A percentile compares a stretch with the other conserved stretches of the same genome.
These are phyloP conservation scores for Neocatenulostroma microsporum DNA, from an alignment of 2,329 filamentous ascomycete genomes.

Conservation along the genomic window DNA sequence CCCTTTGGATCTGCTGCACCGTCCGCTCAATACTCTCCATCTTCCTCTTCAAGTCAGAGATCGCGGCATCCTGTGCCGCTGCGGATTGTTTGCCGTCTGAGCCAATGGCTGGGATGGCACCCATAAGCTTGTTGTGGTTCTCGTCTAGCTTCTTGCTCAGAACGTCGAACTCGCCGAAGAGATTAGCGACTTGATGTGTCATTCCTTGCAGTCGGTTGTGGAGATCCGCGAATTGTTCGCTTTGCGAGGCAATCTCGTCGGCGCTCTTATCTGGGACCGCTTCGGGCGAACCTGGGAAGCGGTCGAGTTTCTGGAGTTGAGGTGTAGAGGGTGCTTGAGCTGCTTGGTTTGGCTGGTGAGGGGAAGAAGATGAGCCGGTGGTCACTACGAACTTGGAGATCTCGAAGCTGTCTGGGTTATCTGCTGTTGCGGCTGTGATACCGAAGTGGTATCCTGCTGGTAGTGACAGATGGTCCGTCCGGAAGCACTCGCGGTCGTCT, in stretches of 20 bases:
- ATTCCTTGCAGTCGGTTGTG: slow-evolving; percentile 73
- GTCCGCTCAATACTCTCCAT: slow-evolving; percentile 43
- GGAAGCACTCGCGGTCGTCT: slow-evolving; percentile 75
- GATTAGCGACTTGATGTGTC: slow-evolving; percentile 58
- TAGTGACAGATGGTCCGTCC: slow-evolving; percentile 66
- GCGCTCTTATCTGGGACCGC: slow-evolving; percentile 31
- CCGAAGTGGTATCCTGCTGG: slow-evolving; percentile 77
- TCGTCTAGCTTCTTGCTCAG: slow-evolving; percentile 47
- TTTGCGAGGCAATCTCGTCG: slow-evolving; percentile 34
- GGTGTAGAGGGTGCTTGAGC: slow-evolving; percentile 6
- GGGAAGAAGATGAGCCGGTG: slow-evolving; percentile 19
- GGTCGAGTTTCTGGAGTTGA: slow-evolving; percentile 21
- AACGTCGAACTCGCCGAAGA: slow-evolving; percentile 51
- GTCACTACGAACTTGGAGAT: slow-evolving; percentile 77
- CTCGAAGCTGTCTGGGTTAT: slow-evolving; percentile 91
- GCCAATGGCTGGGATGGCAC: slow-evolving; percentile 1
- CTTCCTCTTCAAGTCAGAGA: slow-evolving; percentile 8
- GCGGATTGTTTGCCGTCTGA: too few relatives aligned
- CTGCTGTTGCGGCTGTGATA: slow-evolving; percentile 77
- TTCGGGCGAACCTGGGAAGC: slow-evolving; percentile 37
- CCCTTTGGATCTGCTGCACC: slow-evolving; percentile 44
- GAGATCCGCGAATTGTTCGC: slow-evolving; percentile 70
- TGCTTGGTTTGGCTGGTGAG: slow-evolving; percentile 26
- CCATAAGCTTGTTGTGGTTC: slow-evolving; percentile 47
- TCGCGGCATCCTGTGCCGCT: slow-evolving; percentile 13